Conservation (phyloP, 257 asterid species). For the Plantago major region DNA sequence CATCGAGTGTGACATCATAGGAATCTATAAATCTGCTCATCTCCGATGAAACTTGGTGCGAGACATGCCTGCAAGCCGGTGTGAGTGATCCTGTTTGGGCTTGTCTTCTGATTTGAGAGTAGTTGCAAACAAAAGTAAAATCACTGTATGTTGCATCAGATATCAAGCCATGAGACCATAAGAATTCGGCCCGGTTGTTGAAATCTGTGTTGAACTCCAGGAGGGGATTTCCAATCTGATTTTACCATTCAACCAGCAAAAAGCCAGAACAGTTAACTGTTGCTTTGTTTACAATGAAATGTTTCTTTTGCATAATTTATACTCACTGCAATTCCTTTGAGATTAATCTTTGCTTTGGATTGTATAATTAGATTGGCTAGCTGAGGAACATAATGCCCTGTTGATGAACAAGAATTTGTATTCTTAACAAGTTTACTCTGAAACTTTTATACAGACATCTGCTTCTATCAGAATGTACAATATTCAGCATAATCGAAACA, state of each 20-base stretch:
- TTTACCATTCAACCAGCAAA: constrained; percentile 7
- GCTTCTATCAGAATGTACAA: neutral
- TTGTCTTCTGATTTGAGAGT: constrained; percentile 44
- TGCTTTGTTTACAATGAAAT: no score
- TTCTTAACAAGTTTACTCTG: neutral
- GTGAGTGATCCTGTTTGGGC: constrained; percentile 23
- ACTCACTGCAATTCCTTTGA: constrained; percentile 59
- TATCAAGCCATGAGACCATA: constrained; percentile 84
- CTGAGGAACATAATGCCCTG: constrained; percentile 59
- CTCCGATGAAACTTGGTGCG: constrained; percentile 30
- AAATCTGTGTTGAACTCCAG: constrained; percentile 57
- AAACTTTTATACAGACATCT: no score
- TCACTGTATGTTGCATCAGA: constrained; percentile 47
- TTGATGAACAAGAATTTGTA: constrained; percentile 9
- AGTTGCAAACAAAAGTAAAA: constrained; percentile 54
- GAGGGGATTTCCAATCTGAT: constrained; percentile 83
- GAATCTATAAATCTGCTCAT: constrained; percentile 36
- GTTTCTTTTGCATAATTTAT: neutral
- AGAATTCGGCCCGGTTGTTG: constrained; percentile 52
- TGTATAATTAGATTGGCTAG: constrained; percentile 37
- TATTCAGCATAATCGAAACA: neutral
- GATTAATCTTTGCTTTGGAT: constrained; percentile 42
- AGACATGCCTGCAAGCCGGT: constrained; percentile 33
- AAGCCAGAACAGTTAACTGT: no score
- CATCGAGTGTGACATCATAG: constrained; percentile 72